phyloP scores from a whole-genome alignment of 1,284 basidiomycete genomes.

The Malassezia yamatoensis region DNA sequence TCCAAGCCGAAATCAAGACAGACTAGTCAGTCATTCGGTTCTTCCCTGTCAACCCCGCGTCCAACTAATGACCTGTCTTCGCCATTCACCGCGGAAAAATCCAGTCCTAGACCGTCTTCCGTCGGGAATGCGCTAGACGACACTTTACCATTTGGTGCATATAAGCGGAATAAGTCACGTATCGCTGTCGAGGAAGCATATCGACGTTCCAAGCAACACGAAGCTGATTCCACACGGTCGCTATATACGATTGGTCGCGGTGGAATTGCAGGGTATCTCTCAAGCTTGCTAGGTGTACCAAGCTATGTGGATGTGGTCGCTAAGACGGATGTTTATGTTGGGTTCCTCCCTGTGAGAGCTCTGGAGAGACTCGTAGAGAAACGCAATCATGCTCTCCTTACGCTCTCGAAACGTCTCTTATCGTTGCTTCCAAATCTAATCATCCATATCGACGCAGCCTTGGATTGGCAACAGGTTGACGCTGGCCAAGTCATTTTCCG shows the following conservation, averaged over 20 bases:
- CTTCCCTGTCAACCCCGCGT: background rate
- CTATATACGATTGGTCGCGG: constrained; percentile 83
- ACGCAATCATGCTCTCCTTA: constrained; percentile 84
- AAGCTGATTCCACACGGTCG: constrained; percentile 15
- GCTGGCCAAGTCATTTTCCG: constrained; percentile 85
- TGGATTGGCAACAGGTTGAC: constrained; percentile 96
- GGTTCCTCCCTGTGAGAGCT: constrained; percentile 77
- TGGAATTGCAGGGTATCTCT: constrained; percentile 95
- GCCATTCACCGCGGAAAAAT: background rate
- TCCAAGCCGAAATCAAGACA: background rate
- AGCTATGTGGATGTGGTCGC: constrained; percentile 93
- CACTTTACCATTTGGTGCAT: constrained; percentile 4
- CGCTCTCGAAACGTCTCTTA: constrained; percentile 87
- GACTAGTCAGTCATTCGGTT: background rate
- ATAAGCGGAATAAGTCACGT: background rate
- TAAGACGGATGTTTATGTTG: constrained; percentile 94
- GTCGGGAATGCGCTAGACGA: constrained; percentile 39
- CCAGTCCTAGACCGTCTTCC: constrained; percentile 17
- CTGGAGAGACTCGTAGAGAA: constrained; percentile 83
- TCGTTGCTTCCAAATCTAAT: constrained; percentile 88
- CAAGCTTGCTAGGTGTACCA: constrained; percentile 77
- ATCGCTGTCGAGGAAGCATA: background rate
- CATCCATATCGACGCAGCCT: constrained; percentile 86
- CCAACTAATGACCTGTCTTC: background rate
- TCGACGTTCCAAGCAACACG: background rate